Conservation (phyloP, 768 basidiomycete species). For the Boletus sensibilis region DNA sequence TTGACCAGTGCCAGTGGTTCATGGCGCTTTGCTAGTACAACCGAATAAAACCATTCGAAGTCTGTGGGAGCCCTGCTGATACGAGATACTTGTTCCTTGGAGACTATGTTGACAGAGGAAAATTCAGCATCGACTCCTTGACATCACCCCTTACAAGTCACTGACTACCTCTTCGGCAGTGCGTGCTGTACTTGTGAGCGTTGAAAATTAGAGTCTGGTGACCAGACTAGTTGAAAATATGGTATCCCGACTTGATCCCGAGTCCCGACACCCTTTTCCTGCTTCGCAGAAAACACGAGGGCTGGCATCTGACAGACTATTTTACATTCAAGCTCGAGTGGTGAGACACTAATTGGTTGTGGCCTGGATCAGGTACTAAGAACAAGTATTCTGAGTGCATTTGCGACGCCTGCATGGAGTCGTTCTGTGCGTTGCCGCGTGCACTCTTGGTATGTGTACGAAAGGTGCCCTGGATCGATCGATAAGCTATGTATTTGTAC, state of each 20-base stretch:
- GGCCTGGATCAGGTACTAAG: constrained; percentile 65
- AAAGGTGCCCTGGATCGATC: too few species aligned
- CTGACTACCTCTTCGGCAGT: constrained; percentile 46
- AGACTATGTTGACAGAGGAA: constrained; percentile 91
- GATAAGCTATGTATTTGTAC: too few species aligned
- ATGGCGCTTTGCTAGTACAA: constrained; percentile 60
- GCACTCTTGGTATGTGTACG: too few species aligned
- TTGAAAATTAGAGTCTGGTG: too few species aligned
- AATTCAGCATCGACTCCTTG: constrained; percentile 78
- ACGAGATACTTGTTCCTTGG: constrained; percentile 91
- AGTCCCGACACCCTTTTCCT: constrained; percentile 93
- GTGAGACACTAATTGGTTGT: constrained; percentile 4
- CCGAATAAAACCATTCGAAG: constrained; percentile 93
- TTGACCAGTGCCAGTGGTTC: constrained; percentile 16
- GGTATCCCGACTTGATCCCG: too few species aligned
- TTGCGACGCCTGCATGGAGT: constrained; percentile 98
- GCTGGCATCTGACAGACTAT: constrained; percentile 96
- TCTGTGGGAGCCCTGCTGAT: constrained; percentile 91
- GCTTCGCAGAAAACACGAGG: constrained; percentile 97
- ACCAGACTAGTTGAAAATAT: too few species aligned
- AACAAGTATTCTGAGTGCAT: constrained; percentile 98
- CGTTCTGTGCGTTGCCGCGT: constrained; percentile 91
- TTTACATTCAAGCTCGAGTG: constrained; percentile 98
- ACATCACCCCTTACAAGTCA: neutral
- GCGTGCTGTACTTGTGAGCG: constrained; percentile 95